These are phyloP conservation scores for Geotrichum bryndzae DNA, from an alignment of 1,139 yeast species.

Conservation along the genomic window DNA sequence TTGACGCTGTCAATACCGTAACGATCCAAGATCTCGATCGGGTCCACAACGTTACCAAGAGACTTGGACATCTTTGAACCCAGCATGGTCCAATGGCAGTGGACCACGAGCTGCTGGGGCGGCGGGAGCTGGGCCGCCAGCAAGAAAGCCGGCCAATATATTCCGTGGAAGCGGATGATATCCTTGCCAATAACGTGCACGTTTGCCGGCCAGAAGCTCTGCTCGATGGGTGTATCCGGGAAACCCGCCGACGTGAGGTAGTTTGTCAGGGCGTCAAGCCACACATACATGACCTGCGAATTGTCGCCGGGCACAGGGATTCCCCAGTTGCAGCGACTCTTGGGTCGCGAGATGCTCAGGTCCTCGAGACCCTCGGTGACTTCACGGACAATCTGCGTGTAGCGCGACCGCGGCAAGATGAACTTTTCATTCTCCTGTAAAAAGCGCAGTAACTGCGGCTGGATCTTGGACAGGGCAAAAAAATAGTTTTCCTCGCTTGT, in stretches of 20 bases:
- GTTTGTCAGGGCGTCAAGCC: constrained; percentile 93
- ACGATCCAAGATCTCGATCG: constrained; percentile 51
- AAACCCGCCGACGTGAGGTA: constrained; percentile 74
- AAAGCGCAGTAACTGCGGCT: constrained; percentile 46
- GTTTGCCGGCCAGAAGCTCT: constrained; percentile 49
- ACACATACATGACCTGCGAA: constrained; percentile 78
- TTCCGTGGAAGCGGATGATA: constrained; percentile 74
- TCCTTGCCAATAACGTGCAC: constrained; percentile 86
- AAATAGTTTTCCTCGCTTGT: constrained; percentile 83
- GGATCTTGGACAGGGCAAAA: constrained; percentile 63
- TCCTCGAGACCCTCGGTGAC: constrained; percentile 53
- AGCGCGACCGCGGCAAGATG: constrained; percentile 58
- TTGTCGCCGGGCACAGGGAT: constrained; percentile 79
- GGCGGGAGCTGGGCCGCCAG: constrained; percentile 70
- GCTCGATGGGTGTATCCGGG: constrained; percentile 35
- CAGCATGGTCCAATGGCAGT: constrained; percentile 88
- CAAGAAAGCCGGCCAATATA: constrained; percentile 91
- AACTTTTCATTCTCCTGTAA: constrained; percentile 46
- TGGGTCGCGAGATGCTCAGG: constrained; percentile 79
- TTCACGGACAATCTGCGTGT: constrained; percentile 53
- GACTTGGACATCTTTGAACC: constrained; percentile 94
- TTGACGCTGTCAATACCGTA: constrained; percentile 67
- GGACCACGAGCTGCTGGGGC: constrained; percentile 76
- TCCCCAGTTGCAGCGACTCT: constrained; percentile 78
- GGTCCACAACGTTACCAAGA: constrained; percentile 93